phyloP scores from a whole-genome alignment of 805 yeast species.

The Kazachstania bromeliacearum region DNA sequence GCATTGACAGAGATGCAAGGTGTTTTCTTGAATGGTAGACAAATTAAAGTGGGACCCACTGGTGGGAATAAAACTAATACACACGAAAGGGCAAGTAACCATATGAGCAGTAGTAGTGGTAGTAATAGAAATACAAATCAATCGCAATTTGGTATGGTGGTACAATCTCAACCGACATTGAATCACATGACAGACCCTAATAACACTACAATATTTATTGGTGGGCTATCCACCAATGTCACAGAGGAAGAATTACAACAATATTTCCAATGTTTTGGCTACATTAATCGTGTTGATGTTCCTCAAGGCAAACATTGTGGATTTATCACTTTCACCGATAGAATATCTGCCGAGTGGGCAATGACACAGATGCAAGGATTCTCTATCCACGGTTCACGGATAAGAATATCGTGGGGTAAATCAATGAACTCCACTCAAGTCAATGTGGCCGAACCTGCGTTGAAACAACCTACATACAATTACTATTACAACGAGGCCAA shows the following conservation, averaged over 20 bases:
- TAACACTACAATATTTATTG: slow-evolving; percentile 67
- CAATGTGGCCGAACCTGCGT: slow-evolving; percentile 5
- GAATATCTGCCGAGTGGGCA: slow-evolving; percentile 79
- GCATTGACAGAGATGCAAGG: slow-evolving; percentile 82
- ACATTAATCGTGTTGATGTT: slow-evolving; percentile 65
- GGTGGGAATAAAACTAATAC: slow-evolving; percentile 4
- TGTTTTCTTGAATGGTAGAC: slow-evolving; percentile 54
- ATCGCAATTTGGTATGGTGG: slow-evolving; percentile 21
- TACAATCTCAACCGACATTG: slow-evolving; percentile 44
- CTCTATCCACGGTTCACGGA: slow-evolving; percentile 74
- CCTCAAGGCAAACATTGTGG: slow-evolving; percentile 76
- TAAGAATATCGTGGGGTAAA: slow-evolving; percentile 85
- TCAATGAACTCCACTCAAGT: slow-evolving; percentile 26
- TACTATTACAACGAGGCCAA: not conserved
- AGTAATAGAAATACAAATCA: not conserved
- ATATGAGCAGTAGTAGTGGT: no score
- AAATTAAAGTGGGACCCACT: slow-evolving; percentile 69
- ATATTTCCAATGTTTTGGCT: slow-evolving; percentile 61
- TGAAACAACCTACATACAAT: slow-evolving; percentile 10
- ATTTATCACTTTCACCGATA: slow-evolving; percentile 69
- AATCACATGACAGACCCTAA: slow-evolving; percentile 68
- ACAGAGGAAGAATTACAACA: slow-evolving; percentile 53
- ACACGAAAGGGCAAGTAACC: no score
- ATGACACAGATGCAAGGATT: slow-evolving; percentile 84
- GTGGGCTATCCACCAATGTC: slow-evolving; percentile 50